These are phyloP conservation scores for Phialophora verrucosa DNA, from an alignment of 2,329 filamentous ascomycete genomes.

Conservation along the genomic window DNA sequence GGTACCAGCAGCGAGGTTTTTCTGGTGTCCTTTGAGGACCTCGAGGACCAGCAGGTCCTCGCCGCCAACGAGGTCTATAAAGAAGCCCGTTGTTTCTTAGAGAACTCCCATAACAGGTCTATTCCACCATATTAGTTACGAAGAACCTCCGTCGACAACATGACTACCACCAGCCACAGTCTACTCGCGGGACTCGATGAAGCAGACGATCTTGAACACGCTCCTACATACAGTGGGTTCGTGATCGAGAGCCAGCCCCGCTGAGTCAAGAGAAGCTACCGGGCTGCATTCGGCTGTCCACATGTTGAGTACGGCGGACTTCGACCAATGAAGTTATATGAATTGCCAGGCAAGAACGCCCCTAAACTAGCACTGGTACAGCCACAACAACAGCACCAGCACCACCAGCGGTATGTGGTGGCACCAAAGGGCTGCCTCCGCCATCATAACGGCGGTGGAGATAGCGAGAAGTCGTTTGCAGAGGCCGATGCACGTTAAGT, in stretches of 20 bases:
- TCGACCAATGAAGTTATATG: background rate
- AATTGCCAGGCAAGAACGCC: background rate
- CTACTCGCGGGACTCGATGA: background rate
- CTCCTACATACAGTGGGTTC: background rate
- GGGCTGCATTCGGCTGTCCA: background rate
- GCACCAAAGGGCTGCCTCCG: background rate
- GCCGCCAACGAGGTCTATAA: background rate
- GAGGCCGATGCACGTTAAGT: too few relatives aligned
- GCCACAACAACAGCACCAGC: background rate
- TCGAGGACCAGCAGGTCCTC: background rate
- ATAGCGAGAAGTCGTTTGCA: background rate
- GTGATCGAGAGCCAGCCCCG: background rate
- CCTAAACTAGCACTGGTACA: background rate
- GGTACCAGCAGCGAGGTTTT: background rate
- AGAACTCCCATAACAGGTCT: too few relatives aligned
- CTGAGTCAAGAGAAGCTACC: slow-evolving; percentile 9
- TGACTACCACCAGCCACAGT: background rate
- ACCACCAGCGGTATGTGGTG: background rate
- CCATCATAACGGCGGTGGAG: background rate
- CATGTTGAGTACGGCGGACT: background rate
- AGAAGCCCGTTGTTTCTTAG: background rate
- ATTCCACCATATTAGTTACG: background rate
- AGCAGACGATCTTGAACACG: background rate
- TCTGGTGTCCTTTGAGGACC: background rate
- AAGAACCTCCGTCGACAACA: background rate